Percentiles rank a stretch among this genome's conserved stretches.
Evolutionary conservation across 352 stramenopile species (phyloP).

Genomic region (Thraustochytrium sp.): DNA sequence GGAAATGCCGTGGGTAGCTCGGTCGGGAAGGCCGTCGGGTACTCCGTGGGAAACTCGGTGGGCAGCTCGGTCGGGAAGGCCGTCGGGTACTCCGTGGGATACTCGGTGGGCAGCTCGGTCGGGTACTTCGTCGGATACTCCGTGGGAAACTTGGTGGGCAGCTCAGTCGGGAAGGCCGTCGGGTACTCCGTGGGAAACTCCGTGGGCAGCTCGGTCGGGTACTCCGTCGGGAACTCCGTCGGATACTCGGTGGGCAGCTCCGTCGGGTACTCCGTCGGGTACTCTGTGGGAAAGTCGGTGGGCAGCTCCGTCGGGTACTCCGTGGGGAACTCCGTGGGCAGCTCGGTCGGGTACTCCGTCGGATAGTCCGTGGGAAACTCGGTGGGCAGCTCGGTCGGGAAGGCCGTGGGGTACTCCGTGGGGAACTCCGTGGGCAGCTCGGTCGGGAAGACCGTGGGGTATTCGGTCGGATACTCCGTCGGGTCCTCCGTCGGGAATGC

Average conservation of each 20-base stretch:
- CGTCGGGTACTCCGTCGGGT: neutral
- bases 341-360: neutral
- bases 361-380: neutral
- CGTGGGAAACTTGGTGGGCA: no score
- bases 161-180: neutral
- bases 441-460: neutral
- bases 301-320: neutral
- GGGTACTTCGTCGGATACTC: no score
- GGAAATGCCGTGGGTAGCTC: no score
- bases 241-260: neutral
- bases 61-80: no score
- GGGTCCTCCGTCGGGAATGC: neutral
- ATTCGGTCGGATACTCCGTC: neutral
- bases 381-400: neutral
- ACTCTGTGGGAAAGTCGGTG: neutral
- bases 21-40: no score
- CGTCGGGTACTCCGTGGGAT: no score
- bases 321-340: neutral
- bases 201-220: neutral
- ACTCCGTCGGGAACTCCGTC: neutral
- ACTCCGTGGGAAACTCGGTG: no score
- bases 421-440: neutral
- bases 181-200: neutral
- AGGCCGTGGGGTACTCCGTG: neutral
- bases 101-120: no score